Evolutionary conservation across 441 rosid genomes (phyloP).

Genomic region (Populus hybrid): DNA sequence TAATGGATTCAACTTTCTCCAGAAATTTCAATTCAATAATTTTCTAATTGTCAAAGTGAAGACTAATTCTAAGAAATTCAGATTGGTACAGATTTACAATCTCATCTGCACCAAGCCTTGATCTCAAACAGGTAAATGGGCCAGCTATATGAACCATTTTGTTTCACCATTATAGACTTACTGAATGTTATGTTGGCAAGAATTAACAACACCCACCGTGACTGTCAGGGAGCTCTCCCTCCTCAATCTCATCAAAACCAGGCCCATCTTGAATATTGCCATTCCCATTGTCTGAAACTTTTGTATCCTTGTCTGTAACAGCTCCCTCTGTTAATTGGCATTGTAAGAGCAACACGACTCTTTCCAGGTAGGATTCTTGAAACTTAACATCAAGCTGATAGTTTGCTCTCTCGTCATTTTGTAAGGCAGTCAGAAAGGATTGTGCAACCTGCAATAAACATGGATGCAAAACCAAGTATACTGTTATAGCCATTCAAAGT

Average conservation of each 20-base stretch:
- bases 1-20: neutral
- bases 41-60: neutral
- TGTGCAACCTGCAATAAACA: slow-evolving; percentile 72
- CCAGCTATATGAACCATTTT: slow-evolving; percentile 10
- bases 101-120: slow-evolving; percentile 11
- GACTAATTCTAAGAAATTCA: neutral
- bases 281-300: slow-evolving; percentile 38
- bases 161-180: neutral
- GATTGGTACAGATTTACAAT: neutral
- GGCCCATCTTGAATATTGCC: slow-evolving; percentile 31
- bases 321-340: slow-evolving; percentile 95
- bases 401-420: slow-evolving; percentile 92
- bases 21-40: neutral
- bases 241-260: slow-evolving; percentile 77
- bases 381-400: slow-evolving; percentile 96
- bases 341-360: slow-evolving; percentile 78
- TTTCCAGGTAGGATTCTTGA: slow-evolving; percentile 83
- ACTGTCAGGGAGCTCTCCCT: slow-evolving; percentile 96
- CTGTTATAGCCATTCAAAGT: neutral
- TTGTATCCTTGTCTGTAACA: slow-evolving; percentile 54
- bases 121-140: neutral
- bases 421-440: slow-evolving; percentile 87
- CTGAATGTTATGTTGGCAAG: slow-evolving; percentile 9
- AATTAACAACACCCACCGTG: slow-evolving; percentile 55
- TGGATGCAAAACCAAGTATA: neutral